Evolutionary conservation across 1,139 yeast species (phyloP).

Genomic region (Candida glucosophila): DNA sequence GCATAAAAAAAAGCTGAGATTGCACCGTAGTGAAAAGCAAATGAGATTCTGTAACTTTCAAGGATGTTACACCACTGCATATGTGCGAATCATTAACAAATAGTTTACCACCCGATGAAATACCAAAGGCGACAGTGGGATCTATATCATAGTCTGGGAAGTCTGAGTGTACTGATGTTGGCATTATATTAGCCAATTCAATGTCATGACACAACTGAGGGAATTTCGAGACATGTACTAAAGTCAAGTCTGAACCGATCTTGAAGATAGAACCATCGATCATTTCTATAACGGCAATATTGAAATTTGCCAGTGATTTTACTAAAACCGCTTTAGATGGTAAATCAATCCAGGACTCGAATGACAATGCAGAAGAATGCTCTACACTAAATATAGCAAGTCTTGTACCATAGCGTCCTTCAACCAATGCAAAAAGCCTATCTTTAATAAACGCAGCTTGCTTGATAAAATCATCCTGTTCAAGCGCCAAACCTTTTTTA

Average conservation of each 20-base stretch:
- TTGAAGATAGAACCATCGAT: constrained; percentile 54
- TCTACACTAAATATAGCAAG: constrained; percentile 39
- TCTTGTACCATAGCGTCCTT: constrained; percentile 38
- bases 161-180: too few relatives aligned
- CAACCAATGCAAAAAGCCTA: constrained; percentile 48
- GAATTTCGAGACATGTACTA: constrained; percentile 35
- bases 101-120: constrained; percentile 65
- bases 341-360: constrained; percentile 30
- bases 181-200: constrained; percentile 36
- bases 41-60: constrained; percentile 64
- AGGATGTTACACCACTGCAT: constrained; percentile 77
- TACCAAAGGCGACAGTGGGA: constrained; percentile 64
- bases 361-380: not conserved
- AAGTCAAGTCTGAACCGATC: constrained; percentile 19
- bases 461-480: constrained; percentile 24
- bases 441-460: constrained; percentile 56
- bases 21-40: constrained; percentile 84
- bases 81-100: constrained; percentile 56
- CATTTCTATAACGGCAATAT: constrained; percentile 47
- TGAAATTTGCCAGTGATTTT: constrained; percentile 48
- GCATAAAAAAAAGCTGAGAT: constrained; percentile 75
- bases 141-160: constrained; percentile 20
- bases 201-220: constrained; percentile 67
- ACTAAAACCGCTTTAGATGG: constrained; percentile 46
- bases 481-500: too few relatives aligned